Percentiles rank a stretch among this genome's conserved stretches.
Conservation (phyloP, 768 basidiomycete genomes). For the Russula griseocarnosa region DNA sequence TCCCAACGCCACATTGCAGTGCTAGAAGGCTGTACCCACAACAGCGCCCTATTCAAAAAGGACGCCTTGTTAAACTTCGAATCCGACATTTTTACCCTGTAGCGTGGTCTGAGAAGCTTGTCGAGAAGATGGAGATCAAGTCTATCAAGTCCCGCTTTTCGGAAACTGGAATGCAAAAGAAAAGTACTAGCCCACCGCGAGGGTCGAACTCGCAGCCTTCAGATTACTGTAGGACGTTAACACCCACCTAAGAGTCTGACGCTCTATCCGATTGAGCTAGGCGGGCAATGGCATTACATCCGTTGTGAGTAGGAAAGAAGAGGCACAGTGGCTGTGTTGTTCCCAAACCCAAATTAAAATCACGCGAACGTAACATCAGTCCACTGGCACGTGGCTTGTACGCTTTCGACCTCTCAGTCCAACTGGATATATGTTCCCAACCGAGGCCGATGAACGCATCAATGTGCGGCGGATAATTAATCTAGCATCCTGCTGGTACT, state of each 20-base stretch:
- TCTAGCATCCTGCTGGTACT: not conserved
- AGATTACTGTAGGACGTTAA: constrained; percentile 34
- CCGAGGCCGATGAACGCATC: not conserved
- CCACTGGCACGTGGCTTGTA: not conserved
- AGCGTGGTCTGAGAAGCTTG: no score
- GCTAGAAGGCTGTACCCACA: not conserved
- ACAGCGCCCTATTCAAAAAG: no score
- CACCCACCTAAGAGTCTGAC: constrained; percentile 52
- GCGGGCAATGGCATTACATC: constrained; percentile 40
- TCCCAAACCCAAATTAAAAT: not conserved
- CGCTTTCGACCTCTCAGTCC: not conserved
- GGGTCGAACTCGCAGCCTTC: constrained; percentile 63
- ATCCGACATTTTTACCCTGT: not conserved
- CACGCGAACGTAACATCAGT: not conserved
- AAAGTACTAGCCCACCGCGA: constrained; percentile 50
- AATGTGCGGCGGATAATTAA: not conserved
- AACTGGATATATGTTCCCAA: not conserved
- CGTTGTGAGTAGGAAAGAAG: not conserved
- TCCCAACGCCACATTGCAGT: not conserved
- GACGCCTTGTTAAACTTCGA: not conserved
- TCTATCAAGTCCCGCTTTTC: no score
- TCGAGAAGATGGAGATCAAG: not conserved
- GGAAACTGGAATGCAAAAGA: not conserved
- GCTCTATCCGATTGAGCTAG: constrained; percentile 67
- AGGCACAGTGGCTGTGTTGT: not conserved